Evolutionary conservation across 2,329 filamentous ascomycete species (phyloP), one percentile per base, ranked within the genome.

Genomic region (Myrmaecium sp.): DNA sequence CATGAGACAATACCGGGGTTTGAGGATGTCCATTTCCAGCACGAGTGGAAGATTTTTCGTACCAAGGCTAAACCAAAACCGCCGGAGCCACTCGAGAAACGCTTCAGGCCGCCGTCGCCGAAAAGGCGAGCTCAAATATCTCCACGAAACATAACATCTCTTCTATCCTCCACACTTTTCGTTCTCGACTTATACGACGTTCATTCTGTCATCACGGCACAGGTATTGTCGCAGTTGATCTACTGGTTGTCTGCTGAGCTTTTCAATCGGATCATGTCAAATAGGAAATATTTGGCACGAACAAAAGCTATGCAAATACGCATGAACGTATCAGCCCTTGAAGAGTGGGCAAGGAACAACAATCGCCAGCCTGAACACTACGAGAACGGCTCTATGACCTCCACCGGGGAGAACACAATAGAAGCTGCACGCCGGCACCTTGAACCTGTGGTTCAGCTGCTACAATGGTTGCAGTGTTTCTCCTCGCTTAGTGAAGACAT

Each of bases 221-320:
- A 98, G 47, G 82, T 95, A 31, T 60, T 94, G 14, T 80, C 84
- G 3, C 89, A 98, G 45, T 64, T 98, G 2, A 65, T 95, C 23
- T 98, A 94, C 56, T 98, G 89, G 89, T 66, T 98, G 10, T 80
- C 84, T 5, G 81, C 86, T 0, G 89, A 98, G 53, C 69, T 95
- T 6, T 98, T 98, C 59, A 98, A 98, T 51, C 77, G 86, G 31
- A 80, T 98, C 51, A 93, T 98, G 80, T 86, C 80, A 16, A 94
- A 91, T 44, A 72, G 82, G 36, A 84, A 86, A 48, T 98, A 94
- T 44, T 64, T 98, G 6, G 86, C 89, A 5, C 69, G 89, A 28
- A 98, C 89, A 11, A 98, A 98, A 52, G 89, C 89, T 3, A 98
- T 98, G 89, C 89, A 98, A 50, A 95, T 98, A 40, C 80, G 89